phyloP scores from a whole-genome alignment of 208 protist species.

The Entamoeba invadens region DNA sequence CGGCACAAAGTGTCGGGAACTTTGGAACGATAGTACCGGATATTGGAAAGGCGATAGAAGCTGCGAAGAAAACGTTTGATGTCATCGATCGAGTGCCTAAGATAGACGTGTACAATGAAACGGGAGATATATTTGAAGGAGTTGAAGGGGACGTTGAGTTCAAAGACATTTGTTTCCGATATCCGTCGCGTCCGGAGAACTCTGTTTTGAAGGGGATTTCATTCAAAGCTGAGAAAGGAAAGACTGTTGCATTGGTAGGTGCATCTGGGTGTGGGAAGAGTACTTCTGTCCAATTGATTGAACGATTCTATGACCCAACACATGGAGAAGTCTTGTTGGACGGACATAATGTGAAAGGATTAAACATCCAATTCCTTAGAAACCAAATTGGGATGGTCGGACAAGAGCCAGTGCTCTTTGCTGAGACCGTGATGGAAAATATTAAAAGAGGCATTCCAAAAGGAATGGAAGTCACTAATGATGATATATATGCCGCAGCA shows the following conservation, averaged over 20 bases:
- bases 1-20: neutral
- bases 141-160: neutral
- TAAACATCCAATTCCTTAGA: slow-evolving; percentile 44
- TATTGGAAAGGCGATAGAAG: neutral
- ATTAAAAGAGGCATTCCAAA: slow-evolving; percentile 38
- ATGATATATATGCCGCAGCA: neutral
- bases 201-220: neutral
- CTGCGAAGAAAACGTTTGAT: neutral
- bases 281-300: slow-evolving; percentile 65
- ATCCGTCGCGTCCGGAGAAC: neutral
- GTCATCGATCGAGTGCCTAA: neutral
- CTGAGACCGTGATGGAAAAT: slow-evolving; percentile 75
- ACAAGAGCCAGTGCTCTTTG: slow-evolving; percentile 84
- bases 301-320: slow-evolving; percentile 72
- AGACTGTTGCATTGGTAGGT: slow-evolving; percentile 67
- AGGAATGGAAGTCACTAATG: neutral
- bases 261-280: slow-evolving; percentile 71
- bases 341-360: slow-evolving; percentile 56
- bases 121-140: neutral
- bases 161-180: neutral
- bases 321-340: slow-evolving; percentile 66
- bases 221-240: slow-evolving; percentile 34
- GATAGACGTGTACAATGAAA: neutral
- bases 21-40: neutral
- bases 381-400: slow-evolving; percentile 56